Evolutionary conservation across 805 yeast species (phyloP).

Genomic region (Candida dendrica): DNA sequence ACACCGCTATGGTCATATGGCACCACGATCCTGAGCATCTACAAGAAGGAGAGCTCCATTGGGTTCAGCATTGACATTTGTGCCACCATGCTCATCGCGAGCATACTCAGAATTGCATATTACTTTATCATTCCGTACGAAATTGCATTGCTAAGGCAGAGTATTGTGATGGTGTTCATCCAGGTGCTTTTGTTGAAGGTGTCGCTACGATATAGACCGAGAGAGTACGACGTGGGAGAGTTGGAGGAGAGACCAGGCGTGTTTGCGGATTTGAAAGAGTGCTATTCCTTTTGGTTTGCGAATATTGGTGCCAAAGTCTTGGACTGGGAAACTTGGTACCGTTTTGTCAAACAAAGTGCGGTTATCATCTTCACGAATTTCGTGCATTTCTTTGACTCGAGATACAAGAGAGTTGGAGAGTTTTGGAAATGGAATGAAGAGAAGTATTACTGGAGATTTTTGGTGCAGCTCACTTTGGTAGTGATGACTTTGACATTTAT

Average conservation of each 20-base stretch:
- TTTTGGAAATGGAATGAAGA: constrained; percentile 87
- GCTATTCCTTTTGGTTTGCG: constrained; percentile 12
- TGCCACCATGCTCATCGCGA: constrained; percentile 80
- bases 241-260: constrained; percentile 21
- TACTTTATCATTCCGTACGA: constrained; percentile 79
- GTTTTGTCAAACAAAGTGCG: constrained; percentile 6
- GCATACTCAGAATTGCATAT: constrained; percentile 66
- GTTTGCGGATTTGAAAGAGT: constrained; percentile 6
- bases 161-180: constrained; percentile 76
- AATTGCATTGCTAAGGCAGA: constrained; percentile 67
- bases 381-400: constrained; percentile 63
- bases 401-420: constrained; percentile 51
- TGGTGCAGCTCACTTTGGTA: constrained; percentile 24
- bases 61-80: constrained; percentile 93
- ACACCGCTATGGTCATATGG: constrained; percentile 88
- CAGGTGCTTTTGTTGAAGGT: constrained; percentile 60
- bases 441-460: constrained; percentile 53
- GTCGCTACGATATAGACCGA: constrained; percentile 52
- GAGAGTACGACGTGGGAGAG: constrained; percentile 30
- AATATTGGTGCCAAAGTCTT: neutral
- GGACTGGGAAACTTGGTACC: constrained; percentile 5
- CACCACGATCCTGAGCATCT: constrained; percentile 66
- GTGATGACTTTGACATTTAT: constrained; percentile 29
- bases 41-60: constrained; percentile 51
- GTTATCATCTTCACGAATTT: constrained; percentile 26